phyloP scores from a whole-genome alignment of 352 stramenopile genomes.

The Phytophthora tubulina region DNA sequence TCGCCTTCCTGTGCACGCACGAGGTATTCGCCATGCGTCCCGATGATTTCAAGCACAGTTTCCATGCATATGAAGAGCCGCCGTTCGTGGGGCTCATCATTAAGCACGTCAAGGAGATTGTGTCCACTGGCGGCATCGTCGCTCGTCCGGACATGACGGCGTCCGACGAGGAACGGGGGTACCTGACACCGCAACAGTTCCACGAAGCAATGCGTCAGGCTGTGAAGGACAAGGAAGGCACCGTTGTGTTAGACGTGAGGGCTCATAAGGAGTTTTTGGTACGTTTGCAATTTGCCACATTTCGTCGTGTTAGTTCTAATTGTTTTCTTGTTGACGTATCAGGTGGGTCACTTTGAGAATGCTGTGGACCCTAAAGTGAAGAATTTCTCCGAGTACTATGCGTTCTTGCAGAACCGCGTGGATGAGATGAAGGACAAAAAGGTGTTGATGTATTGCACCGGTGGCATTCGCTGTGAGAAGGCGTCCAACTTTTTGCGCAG shows the following conservation, averaged over 20 bases:
- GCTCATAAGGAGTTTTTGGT: conserved; percentile 76
- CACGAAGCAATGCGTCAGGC: conserved; percentile 67
- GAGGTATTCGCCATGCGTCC: conserved; percentile 58
- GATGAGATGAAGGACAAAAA: conserved; percentile 78
- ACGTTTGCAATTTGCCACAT: background rate
- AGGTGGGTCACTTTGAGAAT: conserved; percentile 69
- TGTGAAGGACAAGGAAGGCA: conserved; percentile 52
- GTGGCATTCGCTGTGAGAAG: conserved; percentile 82
- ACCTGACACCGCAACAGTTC: conserved; percentile 84
- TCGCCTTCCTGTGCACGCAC: conserved; percentile 61
- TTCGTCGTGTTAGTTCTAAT: background rate
- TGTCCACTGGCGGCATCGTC: conserved; percentile 66
- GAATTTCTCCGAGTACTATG: conserved; percentile 83
- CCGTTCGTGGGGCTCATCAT: conserved; percentile 75
- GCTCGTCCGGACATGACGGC: conserved; percentile 62
- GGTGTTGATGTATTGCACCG: conserved; percentile 85
- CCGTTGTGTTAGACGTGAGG: conserved; percentile 69
- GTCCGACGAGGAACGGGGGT: conserved; percentile 66
- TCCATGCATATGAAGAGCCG: conserved; percentile 44
- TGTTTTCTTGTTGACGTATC: background rate
- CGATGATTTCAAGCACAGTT: conserved; percentile 85
- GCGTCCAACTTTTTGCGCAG: conserved; percentile 74
- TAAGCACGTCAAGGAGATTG: conserved; percentile 85
- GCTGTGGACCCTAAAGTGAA: conserved; percentile 74
- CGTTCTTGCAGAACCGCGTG: conserved; percentile 66